Percentiles rank a stretch among this genome's conserved stretches.
Conservation (phyloP, 2,329 filamentous ascomycete genomes). For the Rhytidhysteron rufulum region DNA sequence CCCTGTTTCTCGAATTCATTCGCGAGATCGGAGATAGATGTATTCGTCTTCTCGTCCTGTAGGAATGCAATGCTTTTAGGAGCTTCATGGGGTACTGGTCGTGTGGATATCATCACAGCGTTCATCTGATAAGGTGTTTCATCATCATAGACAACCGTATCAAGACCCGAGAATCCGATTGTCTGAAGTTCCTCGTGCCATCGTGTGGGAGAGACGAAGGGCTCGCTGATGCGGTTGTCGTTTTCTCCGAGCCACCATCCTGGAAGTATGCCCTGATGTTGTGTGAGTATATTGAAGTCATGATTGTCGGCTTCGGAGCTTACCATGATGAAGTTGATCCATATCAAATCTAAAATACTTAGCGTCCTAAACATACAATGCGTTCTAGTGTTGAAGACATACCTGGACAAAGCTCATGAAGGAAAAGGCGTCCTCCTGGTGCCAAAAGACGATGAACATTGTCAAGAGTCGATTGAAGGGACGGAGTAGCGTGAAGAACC, state of each 20-base stretch:
- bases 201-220: conserved; percentile 18
- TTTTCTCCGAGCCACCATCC: conserved; percentile 35
- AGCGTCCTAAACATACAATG: too few relatives aligned
- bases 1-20: background rate
- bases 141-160: conserved; percentile 17
- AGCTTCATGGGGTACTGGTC: conserved; percentile 1
- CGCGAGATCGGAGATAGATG: background rate
- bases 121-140: conserved; percentile 13
- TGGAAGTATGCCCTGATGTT: conserved; percentile 26
- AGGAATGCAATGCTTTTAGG: background rate
- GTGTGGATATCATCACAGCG: conserved; percentile 13
- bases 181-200: conserved; percentile 30
- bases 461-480: conserved; percentile 6
- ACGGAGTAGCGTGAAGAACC: conserved; percentile 7
- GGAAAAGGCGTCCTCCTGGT: conserved; percentile 42
- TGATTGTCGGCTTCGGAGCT: too few relatives aligned
- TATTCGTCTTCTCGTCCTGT: background rate
- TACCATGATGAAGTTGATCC: conserved; percentile 23
- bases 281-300: too few relatives aligned
- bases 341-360: conserved; percentile 15
- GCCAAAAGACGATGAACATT: conserved; percentile 12
- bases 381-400: too few relatives aligned
- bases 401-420: conserved; percentile 38
- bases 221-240: conserved; percentile 23
- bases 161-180: conserved; percentile 25